These are phyloP conservation scores for Helianthus annuus DNA, from an alignment of 129 eudicot species.

Conservation along the genomic window HanXRQr2.0-SUNRISE NC_035447.2:131660361-131660860, in stretches of 20 bases:
- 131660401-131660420: background rate
- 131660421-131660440: background rate
- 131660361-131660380: conserved; percentile 13
- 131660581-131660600: conserved; percentile 88
- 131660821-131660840: background rate
- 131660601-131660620: conserved; percentile 51
- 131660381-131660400: conserved; percentile 6
- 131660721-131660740: background rate
- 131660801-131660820: background rate
- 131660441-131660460: background rate
- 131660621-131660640: conserved; percentile 61
- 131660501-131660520: background rate
- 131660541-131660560: conserved; percentile 74
- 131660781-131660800: background rate
- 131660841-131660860: background rate
- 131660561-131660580: conserved; percentile 83
- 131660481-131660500: background rate
- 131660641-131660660: conserved; percentile 46
- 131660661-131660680: conserved; percentile 88
- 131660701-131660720: background rate
- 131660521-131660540: conserved; percentile 4
- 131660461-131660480: conserved; percentile 6
- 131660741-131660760: background rate
- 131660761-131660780: background rate
- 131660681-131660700: conserved; percentile 11